Evolutionary conservation across 257 asterid species (phyloP).

Genomic region (Lithospermum erythrorhizon): DNA sequence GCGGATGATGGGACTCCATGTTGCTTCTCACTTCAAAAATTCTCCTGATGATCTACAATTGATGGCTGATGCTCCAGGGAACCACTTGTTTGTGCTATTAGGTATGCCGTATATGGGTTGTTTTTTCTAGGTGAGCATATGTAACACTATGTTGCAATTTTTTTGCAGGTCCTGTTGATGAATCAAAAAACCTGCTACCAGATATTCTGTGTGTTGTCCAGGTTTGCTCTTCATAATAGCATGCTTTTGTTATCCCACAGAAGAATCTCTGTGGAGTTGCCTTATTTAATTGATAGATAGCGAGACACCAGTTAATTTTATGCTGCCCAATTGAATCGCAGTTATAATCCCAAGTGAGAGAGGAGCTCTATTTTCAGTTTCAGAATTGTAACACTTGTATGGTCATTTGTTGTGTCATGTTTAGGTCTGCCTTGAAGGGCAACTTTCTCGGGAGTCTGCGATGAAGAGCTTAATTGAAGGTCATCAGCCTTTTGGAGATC

Average conservation of each 20-base stretch:
- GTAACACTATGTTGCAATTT: slow-evolving; percentile 10
- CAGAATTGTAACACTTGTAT: background rate
- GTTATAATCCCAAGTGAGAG: background rate
- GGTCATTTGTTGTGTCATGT: slow-evolving; percentile 12
- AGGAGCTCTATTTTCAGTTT: no score
- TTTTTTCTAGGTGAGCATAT: slow-evolving; percentile 2
- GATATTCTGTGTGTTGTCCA: slow-evolving; percentile 91
- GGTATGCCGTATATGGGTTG: slow-evolving; percentile 30
- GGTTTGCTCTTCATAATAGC: slow-evolving; percentile 28
- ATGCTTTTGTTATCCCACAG: background rate
- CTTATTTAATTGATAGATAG: no score
- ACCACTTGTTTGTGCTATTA: slow-evolving; percentile 93
- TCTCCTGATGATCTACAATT: slow-evolving; percentile 90
- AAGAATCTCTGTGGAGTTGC: background rate
- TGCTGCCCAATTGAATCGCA: background rate
- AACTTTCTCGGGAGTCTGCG: slow-evolving; percentile 74
- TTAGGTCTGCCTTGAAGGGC: slow-evolving; percentile 82
- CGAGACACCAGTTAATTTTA: no score
- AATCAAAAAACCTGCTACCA: slow-evolving; percentile 74
- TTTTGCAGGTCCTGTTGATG: slow-evolving; percentile 80
- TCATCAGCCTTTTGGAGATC: slow-evolving; percentile 75
- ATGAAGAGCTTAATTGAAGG: slow-evolving; percentile 56
- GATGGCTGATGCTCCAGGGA: slow-evolving; percentile 99
- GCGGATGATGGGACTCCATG: slow-evolving; percentile 97
- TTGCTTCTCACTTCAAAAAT: slow-evolving; percentile 95